Base-by-base conservation (phyloP, 164 flowering plant genomes). In the Aristolochia californica region DNA sequence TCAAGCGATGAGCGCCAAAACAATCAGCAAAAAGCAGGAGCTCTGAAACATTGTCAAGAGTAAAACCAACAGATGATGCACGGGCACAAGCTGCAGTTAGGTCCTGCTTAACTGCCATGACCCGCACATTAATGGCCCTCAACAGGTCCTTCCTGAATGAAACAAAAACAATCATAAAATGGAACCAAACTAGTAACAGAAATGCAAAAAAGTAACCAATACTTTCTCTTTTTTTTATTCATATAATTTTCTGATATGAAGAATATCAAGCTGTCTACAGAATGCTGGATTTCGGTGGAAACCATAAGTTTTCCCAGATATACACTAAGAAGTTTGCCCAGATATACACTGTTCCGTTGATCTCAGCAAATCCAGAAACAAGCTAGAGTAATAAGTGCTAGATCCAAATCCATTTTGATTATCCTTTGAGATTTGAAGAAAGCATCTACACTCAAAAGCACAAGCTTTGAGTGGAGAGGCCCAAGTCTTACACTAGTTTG, bases 41-140 rank as follows among this genome's bases (percentile, higher is more conserved):
- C 58, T 80, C 87, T 21, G 84, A 71, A 18, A 86, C 81, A 21
- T 80, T 70, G 14, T 80, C 79, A 52, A 73, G 72, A 59, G 77
- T 78, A 55, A 88, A 88, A 60, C 91, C 97, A 59, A 86, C 89
- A 59, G 91, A 80, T 11, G 78, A 74, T 62, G 94, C 91, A 62
- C 83, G 83, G 67, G 70, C 57, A 75, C 71, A 81, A 49, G 91
- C 88, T 18, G 78, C 67, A 45, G 73, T 60, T 43, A 86, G 65
- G 65, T 89, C 95, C 71, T 86, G 89, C 70, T 68, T 75, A 51
- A 81, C 81, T 2, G 94, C 83, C 55, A 27, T 57, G 60, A 84
- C 83, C 50, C 97, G 68, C 34, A 86, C 80, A 72, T 89, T 89
- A 60, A 89, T 84, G 21, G 97, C 97, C 68, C 84, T 76, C 60